A percentile compares a stretch with the other conserved stretches of the same genome.
Conservation (phyloP, 768 basidiomycete species). For the Kwoniella botswanensis region DNA sequence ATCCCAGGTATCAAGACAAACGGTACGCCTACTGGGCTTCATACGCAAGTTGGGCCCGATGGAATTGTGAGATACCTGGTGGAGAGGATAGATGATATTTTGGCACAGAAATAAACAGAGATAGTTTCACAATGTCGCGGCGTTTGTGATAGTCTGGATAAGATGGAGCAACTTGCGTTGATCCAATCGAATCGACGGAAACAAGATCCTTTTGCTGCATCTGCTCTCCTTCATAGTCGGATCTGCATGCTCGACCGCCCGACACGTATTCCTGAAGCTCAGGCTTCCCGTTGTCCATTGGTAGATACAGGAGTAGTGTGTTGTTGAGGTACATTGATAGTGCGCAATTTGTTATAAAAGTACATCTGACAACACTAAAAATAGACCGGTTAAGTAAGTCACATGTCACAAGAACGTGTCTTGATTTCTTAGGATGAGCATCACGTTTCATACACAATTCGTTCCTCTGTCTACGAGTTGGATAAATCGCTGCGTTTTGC, state of each 20-base stretch:
- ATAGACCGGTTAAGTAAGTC: neutral
- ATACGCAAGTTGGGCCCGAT: constrained; percentile 47
- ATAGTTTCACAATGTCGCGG: no score
- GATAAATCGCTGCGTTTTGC: no score
- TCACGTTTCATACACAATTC: neutral
- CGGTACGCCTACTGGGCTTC: constrained; percentile 52
- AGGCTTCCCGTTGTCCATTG: no score
- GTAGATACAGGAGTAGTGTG: neutral
- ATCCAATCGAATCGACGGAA: no score
- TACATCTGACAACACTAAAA: neutral
- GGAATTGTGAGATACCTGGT: constrained; percentile 49
- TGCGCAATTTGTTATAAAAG: neutral
- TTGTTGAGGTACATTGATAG: neutral
- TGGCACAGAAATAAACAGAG: constrained; percentile 12
- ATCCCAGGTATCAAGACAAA: constrained; percentile 52
- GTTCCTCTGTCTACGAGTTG: no score
- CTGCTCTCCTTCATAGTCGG: no score
- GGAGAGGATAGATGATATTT: constrained; percentile 49
- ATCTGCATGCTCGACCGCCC: no score
- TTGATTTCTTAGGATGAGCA: neutral
- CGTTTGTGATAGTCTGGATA: no score
- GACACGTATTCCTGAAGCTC: no score
- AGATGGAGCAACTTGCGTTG: no score
- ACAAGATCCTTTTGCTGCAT: no score
- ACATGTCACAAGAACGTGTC: neutral